These are phyloP conservation scores for Boechera divaricarpa DNA, from an alignment of 345 rosid species.

Conservation along the genomic window DNA sequence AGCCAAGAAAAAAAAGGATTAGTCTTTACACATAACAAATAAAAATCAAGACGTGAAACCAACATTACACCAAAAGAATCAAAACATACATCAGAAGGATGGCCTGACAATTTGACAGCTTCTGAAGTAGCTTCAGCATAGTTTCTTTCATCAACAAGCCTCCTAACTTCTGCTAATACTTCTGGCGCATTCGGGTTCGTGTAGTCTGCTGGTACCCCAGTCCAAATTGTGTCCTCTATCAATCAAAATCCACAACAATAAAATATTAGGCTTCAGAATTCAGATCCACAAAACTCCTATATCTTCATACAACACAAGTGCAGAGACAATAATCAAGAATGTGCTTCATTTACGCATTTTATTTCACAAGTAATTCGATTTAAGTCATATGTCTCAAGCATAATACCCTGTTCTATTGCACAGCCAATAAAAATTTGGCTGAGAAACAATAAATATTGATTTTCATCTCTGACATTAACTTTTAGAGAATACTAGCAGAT, in stretches of 20 bases:
- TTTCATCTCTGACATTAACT: slow-evolving; percentile 20
- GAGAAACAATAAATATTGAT: slow-evolving; percentile 8
- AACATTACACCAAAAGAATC: slow-evolving; percentile 9
- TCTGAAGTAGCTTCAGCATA: slow-evolving; percentile 75
- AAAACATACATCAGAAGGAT: slow-evolving; percentile 70
- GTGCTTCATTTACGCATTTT: background rate
- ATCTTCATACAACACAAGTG: background rate
- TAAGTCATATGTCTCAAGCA: background rate
- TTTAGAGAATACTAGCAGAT: background rate
- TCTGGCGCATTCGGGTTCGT: slow-evolving; percentile 65
- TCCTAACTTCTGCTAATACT: slow-evolving; percentile 71
- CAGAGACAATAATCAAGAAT: slow-evolving; percentile 1
- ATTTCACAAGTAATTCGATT: background rate
- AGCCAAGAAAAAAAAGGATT: slow-evolving; percentile 20
- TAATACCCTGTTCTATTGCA: slow-evolving; percentile 17
- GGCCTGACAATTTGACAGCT: slow-evolving; percentile 62
- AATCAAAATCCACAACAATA: slow-evolving; percentile 8
- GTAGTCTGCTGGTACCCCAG: slow-evolving; percentile 77
- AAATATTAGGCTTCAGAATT: background rate
- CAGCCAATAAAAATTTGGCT: background rate
- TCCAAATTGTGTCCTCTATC: slow-evolving; percentile 91
- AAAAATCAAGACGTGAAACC: slow-evolving; percentile 12
- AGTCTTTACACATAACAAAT: background rate
- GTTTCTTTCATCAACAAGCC: slow-evolving; percentile 64
- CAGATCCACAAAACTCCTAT: slow-evolving; percentile 13